phyloP scores from a whole-genome alignment of 2,329 filamentous ascomycete species.

The Magnaporthiopsis poae region DNA sequence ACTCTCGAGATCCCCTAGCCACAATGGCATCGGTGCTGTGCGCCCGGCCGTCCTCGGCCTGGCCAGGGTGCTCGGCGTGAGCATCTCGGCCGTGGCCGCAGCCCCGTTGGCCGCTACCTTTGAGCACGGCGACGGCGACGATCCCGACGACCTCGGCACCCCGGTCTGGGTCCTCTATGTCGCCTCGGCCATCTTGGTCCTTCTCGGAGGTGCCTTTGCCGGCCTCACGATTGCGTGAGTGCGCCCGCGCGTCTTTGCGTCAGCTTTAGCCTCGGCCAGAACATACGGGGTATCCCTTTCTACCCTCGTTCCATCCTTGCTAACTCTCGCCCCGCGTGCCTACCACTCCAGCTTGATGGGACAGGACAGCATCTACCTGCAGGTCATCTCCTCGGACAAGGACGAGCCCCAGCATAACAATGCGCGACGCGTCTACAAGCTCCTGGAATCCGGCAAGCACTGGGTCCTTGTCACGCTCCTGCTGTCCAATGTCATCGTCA shows the following conservation, averaged over 20 bases:
- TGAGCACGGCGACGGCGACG: conserved; percentile 31
- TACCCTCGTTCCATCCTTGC: neutral
- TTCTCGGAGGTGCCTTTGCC: conserved; percentile 86
- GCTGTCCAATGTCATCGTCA: conserved; percentile 93
- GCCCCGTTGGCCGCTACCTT: conserved; percentile 28
- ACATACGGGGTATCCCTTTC: neutral
- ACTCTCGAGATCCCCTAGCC: neutral
- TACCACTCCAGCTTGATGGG: conserved; percentile 42
- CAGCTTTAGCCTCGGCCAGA: neutral
- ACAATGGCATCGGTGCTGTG: conserved; percentile 27
- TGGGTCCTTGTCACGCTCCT: conserved; percentile 95
- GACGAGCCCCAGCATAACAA: conserved; percentile 79
- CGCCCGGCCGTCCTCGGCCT: conserved; percentile 43
- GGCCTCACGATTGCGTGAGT: conserved; percentile 79
- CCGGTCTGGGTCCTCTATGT: conserved; percentile 72
- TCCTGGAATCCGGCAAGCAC: conserved; percentile 84
- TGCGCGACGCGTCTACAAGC: conserved; percentile 66
- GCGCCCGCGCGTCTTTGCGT: neutral
- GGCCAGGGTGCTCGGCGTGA: conserved; percentile 39
- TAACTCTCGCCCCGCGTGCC: neutral
- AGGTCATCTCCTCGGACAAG: conserved; percentile 80
- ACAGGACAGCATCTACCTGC: conserved; percentile 90
- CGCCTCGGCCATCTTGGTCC: conserved; percentile 68
- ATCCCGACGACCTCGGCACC: conserved; percentile 47
- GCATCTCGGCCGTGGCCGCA: conserved; percentile 38